A percentile compares a stretch with the other conserved stretches of the same genome.
These are phyloP conservation scores for Penicillium salamii DNA, from an alignment of 495 filamentous ascomycete species.

Conservation along the genomic window DNA sequence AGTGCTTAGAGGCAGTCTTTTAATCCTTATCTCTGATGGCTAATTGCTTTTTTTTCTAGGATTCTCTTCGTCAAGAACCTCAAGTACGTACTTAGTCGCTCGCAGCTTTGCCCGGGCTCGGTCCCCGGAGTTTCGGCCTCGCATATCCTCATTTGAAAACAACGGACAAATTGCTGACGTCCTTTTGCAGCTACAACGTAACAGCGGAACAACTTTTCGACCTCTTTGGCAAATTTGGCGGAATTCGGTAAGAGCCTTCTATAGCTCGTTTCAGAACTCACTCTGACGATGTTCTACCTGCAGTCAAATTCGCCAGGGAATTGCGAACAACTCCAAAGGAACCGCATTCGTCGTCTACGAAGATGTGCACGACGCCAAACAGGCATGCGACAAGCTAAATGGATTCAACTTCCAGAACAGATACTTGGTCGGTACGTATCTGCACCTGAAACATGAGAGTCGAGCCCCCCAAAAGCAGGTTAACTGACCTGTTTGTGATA, in stretches of 20 bases:
- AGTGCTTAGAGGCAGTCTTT: not conserved
- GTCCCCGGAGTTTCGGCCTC: conserved; percentile 5
- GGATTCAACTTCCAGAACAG: conserved; percentile 99
- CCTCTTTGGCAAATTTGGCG: conserved; percentile 90
- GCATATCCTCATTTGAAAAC: not conserved
- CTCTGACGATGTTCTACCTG: conserved; percentile 27
- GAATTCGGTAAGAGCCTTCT: conserved; percentile 66
- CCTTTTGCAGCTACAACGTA: conserved; percentile 76
- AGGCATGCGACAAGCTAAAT: conserved; percentile 98
- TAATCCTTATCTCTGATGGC: conserved; percentile 17
- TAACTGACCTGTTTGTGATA: conserved; percentile 13
- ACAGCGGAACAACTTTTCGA: conserved; percentile 92
- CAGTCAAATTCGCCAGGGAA: conserved; percentile 98
- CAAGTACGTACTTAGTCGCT: conserved; percentile 56
- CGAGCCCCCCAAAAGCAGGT: no score
- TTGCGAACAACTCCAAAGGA: conserved; percentile 94
- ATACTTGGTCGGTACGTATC: conserved; percentile 89
- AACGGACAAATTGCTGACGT: conserved; percentile 9
- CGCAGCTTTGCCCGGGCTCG: conserved; percentile 10
- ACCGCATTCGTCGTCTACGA: conserved; percentile 99
- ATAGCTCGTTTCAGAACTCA: not conserved
- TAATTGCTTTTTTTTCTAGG: conserved; percentile 44
- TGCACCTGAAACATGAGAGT: no score
- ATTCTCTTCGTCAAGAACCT: conserved; percentile 98
- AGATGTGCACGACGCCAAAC: conserved; percentile 98